A percentile compares a stretch with the other conserved stretches of the same genome.
phyloP scores from a whole-genome alignment of 2,329 filamentous ascomycete species.

The Xylariaceae sp. region DNA sequence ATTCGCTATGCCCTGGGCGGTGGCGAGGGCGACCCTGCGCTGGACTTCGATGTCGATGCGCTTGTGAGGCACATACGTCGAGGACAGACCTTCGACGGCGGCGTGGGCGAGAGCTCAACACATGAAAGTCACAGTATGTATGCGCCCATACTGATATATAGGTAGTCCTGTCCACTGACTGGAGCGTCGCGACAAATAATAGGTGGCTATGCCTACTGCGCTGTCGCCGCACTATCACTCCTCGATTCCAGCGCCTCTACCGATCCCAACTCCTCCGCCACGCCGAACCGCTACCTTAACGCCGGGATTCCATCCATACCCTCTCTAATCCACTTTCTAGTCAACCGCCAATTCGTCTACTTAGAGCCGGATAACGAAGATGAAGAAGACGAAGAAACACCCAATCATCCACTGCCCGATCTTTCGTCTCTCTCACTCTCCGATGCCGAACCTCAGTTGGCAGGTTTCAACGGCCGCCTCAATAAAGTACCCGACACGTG shows the following conservation, averaged over 20 bases:
- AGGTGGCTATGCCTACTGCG: conserved; percentile 92
- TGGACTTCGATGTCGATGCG: conserved; percentile 70
- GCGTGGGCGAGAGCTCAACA: conserved; percentile 71
- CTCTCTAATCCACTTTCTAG: conserved; percentile 51
- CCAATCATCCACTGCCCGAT: conserved; percentile 32
- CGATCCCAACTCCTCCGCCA: conserved; percentile 29
- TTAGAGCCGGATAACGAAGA: conserved; percentile 39
- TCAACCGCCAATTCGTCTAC: conserved; percentile 61
- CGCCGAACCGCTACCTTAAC: conserved; percentile 33
- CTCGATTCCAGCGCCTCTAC: conserved; percentile 69
- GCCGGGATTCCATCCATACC: conserved; percentile 40
- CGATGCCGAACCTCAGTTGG: conserved; percentile 25
- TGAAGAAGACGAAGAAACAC: conserved; percentile 41
- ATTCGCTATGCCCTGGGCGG: conserved; percentile 79
- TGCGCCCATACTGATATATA: not conserved
- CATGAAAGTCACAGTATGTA: conserved; percentile 76
- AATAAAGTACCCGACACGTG: conserved; percentile 95
- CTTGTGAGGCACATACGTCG: conserved; percentile 67
- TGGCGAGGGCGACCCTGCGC: conserved; percentile 49
- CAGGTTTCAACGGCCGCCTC: conserved; percentile 80
- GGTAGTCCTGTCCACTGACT: not conserved
- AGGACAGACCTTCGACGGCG: conserved; percentile 78
- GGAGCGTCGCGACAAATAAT: conserved; percentile 2
- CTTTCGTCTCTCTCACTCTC: conserved; percentile 36
- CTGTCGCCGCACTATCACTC: conserved; percentile 70